A percentile compares a stretch with the other conserved stretches of the same genome.
Evolutionary conservation across 495 filamentous ascomycete genomes (phyloP).

Genomic region (Aspergillus hancockii): DNA sequence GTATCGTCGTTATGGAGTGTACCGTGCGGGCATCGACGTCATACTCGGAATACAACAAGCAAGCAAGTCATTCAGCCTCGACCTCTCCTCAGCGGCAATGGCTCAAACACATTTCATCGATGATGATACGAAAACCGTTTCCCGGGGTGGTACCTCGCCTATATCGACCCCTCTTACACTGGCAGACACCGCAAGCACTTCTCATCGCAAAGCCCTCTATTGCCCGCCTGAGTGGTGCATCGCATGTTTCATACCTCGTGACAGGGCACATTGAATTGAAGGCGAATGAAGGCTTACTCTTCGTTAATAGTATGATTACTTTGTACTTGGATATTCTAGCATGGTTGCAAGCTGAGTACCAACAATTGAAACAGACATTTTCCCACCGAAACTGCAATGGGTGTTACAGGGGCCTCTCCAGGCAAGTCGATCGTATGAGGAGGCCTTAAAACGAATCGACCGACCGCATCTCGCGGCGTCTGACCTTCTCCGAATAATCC

Average conservation of each 20-base stretch:
- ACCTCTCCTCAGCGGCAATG: conserved; percentile 6
- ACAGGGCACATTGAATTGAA: conserved; percentile 72
- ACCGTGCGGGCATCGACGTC: conserved; percentile 19
- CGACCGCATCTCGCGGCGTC: conserved; percentile 55
- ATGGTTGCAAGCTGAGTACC: not conserved
- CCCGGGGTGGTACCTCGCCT: conserved; percentile 8
- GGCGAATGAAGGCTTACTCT: conserved; percentile 77
- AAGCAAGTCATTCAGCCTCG: not conserved
- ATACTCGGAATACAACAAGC: not conserved
- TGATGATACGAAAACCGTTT: conserved; percentile 13
- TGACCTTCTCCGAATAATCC: conserved; percentile 65
- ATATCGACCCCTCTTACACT: conserved; percentile 4
- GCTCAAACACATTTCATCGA: conserved; percentile 18
- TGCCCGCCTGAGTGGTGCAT: conserved; percentile 22
- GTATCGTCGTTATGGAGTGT: not conserved
- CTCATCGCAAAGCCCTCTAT: conserved; percentile 8
- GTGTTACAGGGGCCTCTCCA: conserved; percentile 61
- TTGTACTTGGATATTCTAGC: too few relatives aligned
- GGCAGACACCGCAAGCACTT: not conserved
- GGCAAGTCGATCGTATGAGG: conserved; percentile 55
- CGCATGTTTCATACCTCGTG: conserved; percentile 28
- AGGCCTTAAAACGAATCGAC: conserved; percentile 65
- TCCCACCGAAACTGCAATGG: conserved; percentile 75
- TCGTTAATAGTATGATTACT: conserved; percentile 74
- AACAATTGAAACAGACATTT: conserved; percentile 61